Conservation (phyloP, 108 stramenopile species). For the Fragilaria crotonensis region DNA sequence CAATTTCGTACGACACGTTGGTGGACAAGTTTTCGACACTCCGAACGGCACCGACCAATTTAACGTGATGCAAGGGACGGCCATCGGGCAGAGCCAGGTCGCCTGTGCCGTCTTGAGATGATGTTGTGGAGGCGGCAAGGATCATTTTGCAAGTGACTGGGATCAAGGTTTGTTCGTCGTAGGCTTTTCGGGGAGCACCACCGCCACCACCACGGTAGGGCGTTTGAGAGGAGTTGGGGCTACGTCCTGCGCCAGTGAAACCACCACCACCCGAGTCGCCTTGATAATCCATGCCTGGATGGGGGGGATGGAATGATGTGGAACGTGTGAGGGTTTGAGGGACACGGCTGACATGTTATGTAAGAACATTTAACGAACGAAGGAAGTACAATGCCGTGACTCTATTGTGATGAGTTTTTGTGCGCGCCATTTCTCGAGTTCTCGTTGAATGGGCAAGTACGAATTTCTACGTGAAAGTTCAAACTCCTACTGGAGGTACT, state of each 20-base stretch:
- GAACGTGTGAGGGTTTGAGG: too few relatives aligned
- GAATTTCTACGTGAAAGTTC: too few relatives aligned
- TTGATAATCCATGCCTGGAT: conserved; percentile 51
- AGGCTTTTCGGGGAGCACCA: conserved; percentile 27
- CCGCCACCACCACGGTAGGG: conserved; percentile 12
- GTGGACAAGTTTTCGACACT: conserved; percentile 38
- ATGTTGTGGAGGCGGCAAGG: conserved; percentile 19
- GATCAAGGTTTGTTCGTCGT: conserved; percentile 76
- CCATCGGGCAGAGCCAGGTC: conserved; percentile 52
- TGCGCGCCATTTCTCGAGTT: too few relatives aligned
- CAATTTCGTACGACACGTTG: conserved; percentile 52
- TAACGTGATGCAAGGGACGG: conserved; percentile 57
- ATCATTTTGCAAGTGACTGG: conserved; percentile 70
- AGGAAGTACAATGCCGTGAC: too few relatives aligned
- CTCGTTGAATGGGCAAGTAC: too few relatives aligned
- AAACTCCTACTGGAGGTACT: too few relatives aligned
- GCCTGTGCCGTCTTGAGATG: conserved; percentile 25
- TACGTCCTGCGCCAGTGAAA: conserved; percentile 1
- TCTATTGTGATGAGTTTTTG: too few relatives aligned
- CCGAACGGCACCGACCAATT: conserved; percentile 67
- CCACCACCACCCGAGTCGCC: conserved; percentile 14
- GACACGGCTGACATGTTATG: too few relatives aligned
- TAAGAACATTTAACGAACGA: too few relatives aligned
- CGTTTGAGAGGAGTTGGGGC: conserved; percentile 3
- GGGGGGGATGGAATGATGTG: neutral